phyloP scores from a whole-genome alignment of 2,329 filamentous ascomycete species.

The Stenocarpella maydis region DNA sequence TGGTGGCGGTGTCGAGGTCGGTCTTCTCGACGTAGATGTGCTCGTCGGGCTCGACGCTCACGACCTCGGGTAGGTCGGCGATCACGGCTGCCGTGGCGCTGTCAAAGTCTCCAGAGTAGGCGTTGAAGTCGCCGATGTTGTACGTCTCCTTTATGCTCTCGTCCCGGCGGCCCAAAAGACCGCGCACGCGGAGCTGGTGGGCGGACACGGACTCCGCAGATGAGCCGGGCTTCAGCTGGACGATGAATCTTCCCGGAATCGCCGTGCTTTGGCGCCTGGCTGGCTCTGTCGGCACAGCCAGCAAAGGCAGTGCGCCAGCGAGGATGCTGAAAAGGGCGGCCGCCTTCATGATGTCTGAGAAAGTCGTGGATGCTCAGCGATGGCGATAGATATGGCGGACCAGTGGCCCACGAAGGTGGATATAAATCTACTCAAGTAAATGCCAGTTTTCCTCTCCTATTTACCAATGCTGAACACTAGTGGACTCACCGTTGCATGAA shows the following conservation, averaged over 20 bases:
- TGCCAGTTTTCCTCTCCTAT: not conserved
- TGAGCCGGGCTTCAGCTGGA: not conserved
- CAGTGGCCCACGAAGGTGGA: not conserved
- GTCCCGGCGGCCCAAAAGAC: not conserved
- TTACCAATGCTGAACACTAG: not conserved
- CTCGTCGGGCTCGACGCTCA: constrained; percentile 9
- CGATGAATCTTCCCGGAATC: constrained; percentile 8
- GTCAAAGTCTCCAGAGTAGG: constrained; percentile 7
- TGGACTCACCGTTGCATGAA: not conserved
- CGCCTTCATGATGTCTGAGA: not conserved
- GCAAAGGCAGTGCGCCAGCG: constrained; percentile 11
- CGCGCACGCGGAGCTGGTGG: constrained; percentile 5
- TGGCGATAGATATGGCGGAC: not conserved
- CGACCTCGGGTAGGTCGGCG: not conserved
- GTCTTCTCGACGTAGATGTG: constrained; percentile 13
- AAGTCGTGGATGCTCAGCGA: not conserved
- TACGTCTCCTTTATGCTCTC: constrained; percentile 20
- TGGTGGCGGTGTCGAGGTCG: not conserved
- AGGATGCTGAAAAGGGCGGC: not conserved
- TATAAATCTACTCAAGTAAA: not conserved
- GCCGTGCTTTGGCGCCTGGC: not conserved
- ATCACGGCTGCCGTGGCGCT: not conserved
- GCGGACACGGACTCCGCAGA: not conserved
- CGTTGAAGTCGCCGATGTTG: constrained; percentile 18
- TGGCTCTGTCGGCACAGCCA: constrained; percentile 6